Percentiles rank a stretch among this genome's conserved stretches.
These are phyloP conservation scores for Myrica gale DNA, from an alignment of 306 rosid species.

Conservation along the genomic window DNA sequence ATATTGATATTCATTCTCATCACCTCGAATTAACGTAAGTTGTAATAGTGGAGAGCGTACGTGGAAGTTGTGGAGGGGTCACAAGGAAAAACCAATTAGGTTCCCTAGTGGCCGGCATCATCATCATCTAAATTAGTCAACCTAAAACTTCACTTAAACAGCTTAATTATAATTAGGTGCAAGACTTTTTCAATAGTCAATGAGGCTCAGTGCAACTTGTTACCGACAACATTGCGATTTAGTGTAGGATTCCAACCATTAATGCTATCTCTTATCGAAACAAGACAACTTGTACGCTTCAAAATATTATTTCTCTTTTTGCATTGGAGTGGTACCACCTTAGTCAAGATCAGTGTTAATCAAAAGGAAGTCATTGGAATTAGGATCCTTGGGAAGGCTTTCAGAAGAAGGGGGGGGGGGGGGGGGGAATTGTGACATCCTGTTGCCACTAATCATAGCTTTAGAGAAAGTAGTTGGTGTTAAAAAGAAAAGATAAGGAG, in stretches of 20 bases:
- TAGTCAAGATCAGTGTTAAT: conserved; percentile 1
- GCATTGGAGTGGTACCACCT: not conserved
- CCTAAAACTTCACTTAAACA: not conserved
- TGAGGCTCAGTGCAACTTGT: not conserved
- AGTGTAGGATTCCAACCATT: not conserved
- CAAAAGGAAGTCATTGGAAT: conserved; percentile 24
- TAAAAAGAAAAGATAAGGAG: conserved; percentile 30
- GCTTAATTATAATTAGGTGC: too few relatives aligned
- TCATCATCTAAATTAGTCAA: not conserved
- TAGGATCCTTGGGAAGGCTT: conserved; percentile 25
- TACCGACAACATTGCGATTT: not conserved
- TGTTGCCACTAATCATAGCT: conserved; percentile 24
- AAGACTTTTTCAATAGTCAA: too few relatives aligned
- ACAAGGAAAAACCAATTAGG: not conserved
- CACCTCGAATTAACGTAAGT: not conserved
- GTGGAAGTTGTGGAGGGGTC: not conserved
- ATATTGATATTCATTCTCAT: not conserved
- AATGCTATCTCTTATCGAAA: not conserved
- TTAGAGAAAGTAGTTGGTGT: conserved; percentile 20
- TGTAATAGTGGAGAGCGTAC: not conserved
- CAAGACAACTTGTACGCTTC: not conserved
- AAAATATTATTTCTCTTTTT: not conserved
- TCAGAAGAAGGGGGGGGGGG: not conserved
- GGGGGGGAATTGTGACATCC: conserved; percentile 15
- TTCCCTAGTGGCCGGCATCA: not conserved